Evolutionary conservation across 495 filamentous ascomycete genomes (phyloP), one percentile per base, ranked within the genome.

Genomic region (Sabuloglossum arenarium): DNA sequence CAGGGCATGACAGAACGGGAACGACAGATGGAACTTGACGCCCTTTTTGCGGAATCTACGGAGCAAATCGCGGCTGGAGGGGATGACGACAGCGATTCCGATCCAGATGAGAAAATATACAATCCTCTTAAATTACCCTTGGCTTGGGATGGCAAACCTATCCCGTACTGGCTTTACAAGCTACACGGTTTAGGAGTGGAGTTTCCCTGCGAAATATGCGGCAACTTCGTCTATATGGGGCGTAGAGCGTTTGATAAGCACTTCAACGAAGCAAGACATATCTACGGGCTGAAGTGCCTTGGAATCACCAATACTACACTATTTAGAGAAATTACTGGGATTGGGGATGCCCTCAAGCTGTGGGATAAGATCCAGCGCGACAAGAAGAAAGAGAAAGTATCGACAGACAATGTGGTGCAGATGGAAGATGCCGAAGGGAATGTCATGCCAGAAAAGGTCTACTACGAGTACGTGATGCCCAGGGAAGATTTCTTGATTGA

Each of bases 391-490:
- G 76, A 80, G 61, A 81, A 80, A 61, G 75, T 80, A 0, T 75
- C 77, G 53, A 80, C 79, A 21, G 88, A 91, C 29, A 85, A 84
- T 50, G 79, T 97, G 0, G 86, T 94, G 31, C 87, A 98, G 72
- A 97, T 97, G 93, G 91, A 98, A 73, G 91, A 98, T 69, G 85
- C 78, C 0, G 84, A 94, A 64, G 91, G 91, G 46, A 97, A 97
- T 65, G 93, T 97, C 28, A 97, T 98, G 91, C 91, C 93, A 0
- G 84, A 94, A 72, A 93, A 93, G 72, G 87, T 98, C 42, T 98
- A 95, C 64, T 77, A 87, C 55, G 93, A 98, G 73, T 76, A 66
- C 39, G 73, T 71, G 10, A 31, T 19, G 55, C 24, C 58, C 37
- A 32, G 46, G 23, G 24, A 34, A n/a, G n/a, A n/a, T 32, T 11